Evolutionary conservation across 208 protist genomes (phyloP).

Genomic region (Leishmania guyanensis): DNA sequence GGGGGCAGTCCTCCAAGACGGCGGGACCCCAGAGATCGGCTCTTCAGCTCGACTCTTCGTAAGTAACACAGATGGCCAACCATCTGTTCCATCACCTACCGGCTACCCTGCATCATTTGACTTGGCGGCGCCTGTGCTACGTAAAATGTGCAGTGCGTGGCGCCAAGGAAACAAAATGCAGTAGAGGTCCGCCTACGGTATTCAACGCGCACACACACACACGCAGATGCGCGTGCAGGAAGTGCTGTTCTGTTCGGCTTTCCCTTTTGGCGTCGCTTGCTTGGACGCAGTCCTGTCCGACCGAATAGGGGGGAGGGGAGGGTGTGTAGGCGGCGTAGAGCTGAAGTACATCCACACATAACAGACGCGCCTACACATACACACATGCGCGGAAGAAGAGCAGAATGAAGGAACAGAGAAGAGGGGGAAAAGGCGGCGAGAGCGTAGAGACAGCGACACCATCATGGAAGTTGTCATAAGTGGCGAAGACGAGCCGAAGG

Average conservation of each 20-base stretch:
- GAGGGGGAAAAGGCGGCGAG: background rate
- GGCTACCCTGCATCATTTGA: background rate
- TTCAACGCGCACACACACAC: background rate
- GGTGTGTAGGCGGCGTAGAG: background rate
- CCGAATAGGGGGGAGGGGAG: background rate
- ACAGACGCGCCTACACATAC: background rate
- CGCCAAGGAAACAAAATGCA: background rate
- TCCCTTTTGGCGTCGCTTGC: background rate
- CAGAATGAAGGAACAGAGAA: slow-evolving; percentile 5
- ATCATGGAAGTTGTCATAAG: background rate
- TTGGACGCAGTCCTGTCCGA: background rate
- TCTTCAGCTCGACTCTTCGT: background rate
- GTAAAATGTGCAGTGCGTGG: background rate
- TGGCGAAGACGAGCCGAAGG: background rate
- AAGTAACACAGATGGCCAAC: background rate
- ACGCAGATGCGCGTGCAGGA: background rate
- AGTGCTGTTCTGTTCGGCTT: background rate
- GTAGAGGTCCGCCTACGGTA: too few species aligned
- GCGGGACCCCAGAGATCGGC: background rate
- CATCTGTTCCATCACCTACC: background rate
- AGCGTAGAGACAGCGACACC: background rate
- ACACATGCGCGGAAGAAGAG: background rate
- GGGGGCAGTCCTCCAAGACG: background rate
- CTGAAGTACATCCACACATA: background rate
- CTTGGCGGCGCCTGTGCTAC: background rate